Base-by-base conservation (phyloP, 441 rosid genomes). In the Populus tomentosa region DNA sequence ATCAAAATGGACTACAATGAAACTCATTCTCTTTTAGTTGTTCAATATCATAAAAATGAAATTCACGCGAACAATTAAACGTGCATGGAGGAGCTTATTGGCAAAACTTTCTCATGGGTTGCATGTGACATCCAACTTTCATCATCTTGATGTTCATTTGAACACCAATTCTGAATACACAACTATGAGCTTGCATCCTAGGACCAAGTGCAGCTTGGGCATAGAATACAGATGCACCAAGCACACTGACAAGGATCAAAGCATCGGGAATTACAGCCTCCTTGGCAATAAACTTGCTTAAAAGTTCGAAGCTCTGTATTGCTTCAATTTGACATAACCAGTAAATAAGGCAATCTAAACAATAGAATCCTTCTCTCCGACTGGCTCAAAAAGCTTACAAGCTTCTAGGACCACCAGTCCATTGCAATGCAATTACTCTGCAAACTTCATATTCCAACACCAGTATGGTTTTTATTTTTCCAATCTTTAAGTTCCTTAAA, bases 381-480 rank as follows among this genome's bases (percentile, higher is more conserved):
- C 86, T 67, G 40, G 68, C 62, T 84, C 71, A 32, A 90, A 89
- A 83, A 89, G 80, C 66, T 75, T 69, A 78, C 66, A 74, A 10
- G 92, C 95, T 81, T 85, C 90, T 35, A 35, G 38, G 38, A 7
- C 38, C 38, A 35, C 38, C 75, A 86, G 82, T 82, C 85, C 80
- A 62, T 78, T 82, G 40, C 89, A 75, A 83, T 87, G 84, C 66
- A 77, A 75, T 20, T 78, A 79, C 81, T 87, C 91, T 0, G 95
- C 97, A 77, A 86, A 85, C 72, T 83, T 86, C 85, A 90, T 80
- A 30, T 86, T 76, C 28, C 88, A 92, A 77, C 93, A 92, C 78
- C 87, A 90, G 78, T 86, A 80, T 35, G 91, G 95, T 6, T 87
- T 81, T 80, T 88, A 91, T 80, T 88, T 92, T 59, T 10, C 93